Base-by-base conservation (phyloP, 169 alveolate genomes). In the Cryptosporidium viatorum region DNA sequence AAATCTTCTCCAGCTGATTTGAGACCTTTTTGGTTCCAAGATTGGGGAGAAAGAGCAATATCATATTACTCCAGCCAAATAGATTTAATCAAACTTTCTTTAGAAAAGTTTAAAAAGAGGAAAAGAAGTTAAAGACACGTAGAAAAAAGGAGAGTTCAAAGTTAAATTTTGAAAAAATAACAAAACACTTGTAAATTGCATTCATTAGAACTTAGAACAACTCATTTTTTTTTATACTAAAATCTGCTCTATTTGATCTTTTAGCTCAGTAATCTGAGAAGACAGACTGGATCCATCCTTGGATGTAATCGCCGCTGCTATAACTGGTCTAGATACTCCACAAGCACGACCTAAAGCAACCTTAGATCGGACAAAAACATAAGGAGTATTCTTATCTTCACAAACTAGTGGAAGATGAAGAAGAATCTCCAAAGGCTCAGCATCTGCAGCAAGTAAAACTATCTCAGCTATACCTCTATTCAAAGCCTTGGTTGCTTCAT, bases 381-480 rank as follows among this genome's bases (percentile, higher is more conserved):
- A 98, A 21, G 99, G 99, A 29, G 98, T 99, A 94, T 98, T 98
- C 97, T 98, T 98, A 93, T 99, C 99, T 93, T 98, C 99, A 89
- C 99, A 98, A 65, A 98, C 97, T 69, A 97, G 91, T 16, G 99
- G 99, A 71, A 99, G 95, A 92, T 98, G 99, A 59, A 98, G 94
- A 26, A 99, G 96, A 86, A 99, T 99, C 93, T 99, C 99, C 84
- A 98, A 95, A 31, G 99, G 99, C 95, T 99, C 99, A 35, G 99
- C 98, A 93, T 99, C 99, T 33, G 99, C 99, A 43, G 99, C 99
- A 80, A 99, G 93, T 45, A 99, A 94, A 65, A 99, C 97, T 70
- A 99, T 91, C 91, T 99, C 99, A 29, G 99, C 99, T 26, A 96
- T 94, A 45, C 99, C 99, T 73, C 99, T 95, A 93, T 97, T 98